phyloP scores from a whole-genome alignment of 148 eudicot genomes.

The Bassia scoparia region DNA sequence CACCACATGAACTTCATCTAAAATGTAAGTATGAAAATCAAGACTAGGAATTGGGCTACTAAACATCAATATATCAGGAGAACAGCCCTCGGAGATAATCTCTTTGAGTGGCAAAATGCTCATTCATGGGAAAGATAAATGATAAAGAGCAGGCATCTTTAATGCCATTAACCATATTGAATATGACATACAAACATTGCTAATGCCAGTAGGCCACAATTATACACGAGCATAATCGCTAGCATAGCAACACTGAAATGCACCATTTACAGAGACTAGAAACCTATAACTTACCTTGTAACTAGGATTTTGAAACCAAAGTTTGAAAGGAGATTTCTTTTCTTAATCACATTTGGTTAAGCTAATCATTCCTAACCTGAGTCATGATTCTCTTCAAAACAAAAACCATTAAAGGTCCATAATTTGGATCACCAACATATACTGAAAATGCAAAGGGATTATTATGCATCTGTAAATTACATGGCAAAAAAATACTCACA shows the following conservation, averaged over 20 bases:
- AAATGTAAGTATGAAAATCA: background rate
- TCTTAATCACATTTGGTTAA: too few relatives aligned
- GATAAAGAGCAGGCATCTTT: background rate
- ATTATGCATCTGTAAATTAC: background rate
- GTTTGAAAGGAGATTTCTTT: background rate
- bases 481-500: background rate
- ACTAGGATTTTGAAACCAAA: conserved; percentile 9
- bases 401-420: background rate
- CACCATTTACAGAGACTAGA: background rate
- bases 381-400: background rate
- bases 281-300: conserved; percentile 1
- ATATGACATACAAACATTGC: background rate
- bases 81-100: background rate
- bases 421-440: background rate
- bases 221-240: background rate
- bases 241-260: conserved; percentile 3
- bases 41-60: background rate
- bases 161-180: background rate
- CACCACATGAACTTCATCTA: background rate
- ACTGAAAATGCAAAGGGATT: background rate
- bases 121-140: background rate
- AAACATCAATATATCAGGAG: background rate
- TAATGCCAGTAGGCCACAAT: too few relatives aligned
- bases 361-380: too few relatives aligned
- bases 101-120: background rate